Conservation (phyloP, 257 asterid genomes). For the Salvia splendens region DNA sequence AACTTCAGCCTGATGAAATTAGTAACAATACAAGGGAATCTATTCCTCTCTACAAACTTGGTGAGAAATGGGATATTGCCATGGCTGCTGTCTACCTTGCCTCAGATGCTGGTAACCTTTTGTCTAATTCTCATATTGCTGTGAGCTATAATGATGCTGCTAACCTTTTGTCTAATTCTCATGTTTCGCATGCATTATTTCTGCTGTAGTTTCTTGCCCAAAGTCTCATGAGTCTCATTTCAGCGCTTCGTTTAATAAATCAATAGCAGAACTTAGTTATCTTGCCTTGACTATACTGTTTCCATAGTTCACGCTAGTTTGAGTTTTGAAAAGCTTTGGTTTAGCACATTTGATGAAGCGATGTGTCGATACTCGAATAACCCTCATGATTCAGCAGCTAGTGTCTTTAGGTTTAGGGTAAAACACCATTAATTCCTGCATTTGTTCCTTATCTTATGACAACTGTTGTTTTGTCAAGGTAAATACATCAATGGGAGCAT, state of each 20-base stretch:
- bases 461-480: constrained; percentile 42
- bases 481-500: constrained; percentile 71
- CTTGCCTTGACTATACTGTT: not conserved
- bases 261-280: not conserved
- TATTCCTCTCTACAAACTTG: constrained; percentile 65
- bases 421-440: not conserved
- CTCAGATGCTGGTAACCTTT: constrained; percentile 68
- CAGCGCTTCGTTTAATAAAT: not conserved
- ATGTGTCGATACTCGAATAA: not conserved
- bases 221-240: too few species aligned
- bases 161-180: too few species aligned
- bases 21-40: constrained; percentile 38
- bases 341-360: not conserved
- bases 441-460: not conserved
- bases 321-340: not conserved
- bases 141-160: too few species aligned
- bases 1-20: constrained; percentile 70
- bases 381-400: not conserved
- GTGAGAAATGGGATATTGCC: constrained; percentile 94
- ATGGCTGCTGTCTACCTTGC: constrained; percentile 89
- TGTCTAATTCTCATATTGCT: constrained; percentile 1
- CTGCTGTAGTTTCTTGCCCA: too few species aligned
- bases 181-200: too few species aligned
- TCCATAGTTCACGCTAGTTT: not conserved
- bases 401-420: not conserved